Conservation (phyloP, 139 green algal species). For the Chlorella sp. region DNA sequence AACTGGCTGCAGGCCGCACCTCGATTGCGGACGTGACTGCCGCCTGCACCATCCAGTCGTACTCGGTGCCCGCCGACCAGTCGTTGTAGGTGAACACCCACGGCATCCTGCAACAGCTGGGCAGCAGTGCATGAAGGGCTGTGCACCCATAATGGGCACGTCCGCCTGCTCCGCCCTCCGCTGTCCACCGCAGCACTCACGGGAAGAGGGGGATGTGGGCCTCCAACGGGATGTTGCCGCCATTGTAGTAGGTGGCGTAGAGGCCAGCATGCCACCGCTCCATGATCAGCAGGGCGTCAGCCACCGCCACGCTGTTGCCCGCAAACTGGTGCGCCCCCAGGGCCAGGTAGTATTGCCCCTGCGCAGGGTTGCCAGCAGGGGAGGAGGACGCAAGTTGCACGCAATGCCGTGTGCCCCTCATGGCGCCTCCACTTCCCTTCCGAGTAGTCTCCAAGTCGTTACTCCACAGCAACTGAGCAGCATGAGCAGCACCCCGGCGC, state of each 20-base stretch:
- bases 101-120: neutral
- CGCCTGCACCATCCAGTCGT: constrained; percentile 18
- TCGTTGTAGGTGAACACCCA: too few species aligned
- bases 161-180: too few species aligned
- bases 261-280: constrained; percentile 1
- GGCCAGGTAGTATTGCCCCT: constrained; percentile 7
- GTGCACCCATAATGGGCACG: too few species aligned
- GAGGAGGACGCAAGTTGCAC: neutral
- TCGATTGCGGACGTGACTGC: constrained; percentile 10
- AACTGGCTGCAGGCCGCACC: too few species aligned
- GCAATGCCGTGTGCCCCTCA: too few species aligned
- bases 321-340: constrained; percentile 7
- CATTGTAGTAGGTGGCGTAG: constrained; percentile 28
- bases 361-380: neutral
- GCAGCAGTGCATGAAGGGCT: too few species aligned
- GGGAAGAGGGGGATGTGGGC: constrained; percentile 17
- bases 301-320: constrained; percentile 20
- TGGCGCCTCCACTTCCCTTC: too few species aligned
- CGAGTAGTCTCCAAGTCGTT: too few species aligned
- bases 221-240: constrained; percentile 28
- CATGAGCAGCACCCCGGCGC: neutral
- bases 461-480: too few species aligned
- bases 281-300: constrained; percentile 22
- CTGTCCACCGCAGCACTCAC: neutral
- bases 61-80: constrained; percentile 25